These are phyloP conservation scores for Penicillium concentricum DNA, from an alignment of 2,329 filamentous ascomycete genomes.

Conservation along the genomic window DNA sequence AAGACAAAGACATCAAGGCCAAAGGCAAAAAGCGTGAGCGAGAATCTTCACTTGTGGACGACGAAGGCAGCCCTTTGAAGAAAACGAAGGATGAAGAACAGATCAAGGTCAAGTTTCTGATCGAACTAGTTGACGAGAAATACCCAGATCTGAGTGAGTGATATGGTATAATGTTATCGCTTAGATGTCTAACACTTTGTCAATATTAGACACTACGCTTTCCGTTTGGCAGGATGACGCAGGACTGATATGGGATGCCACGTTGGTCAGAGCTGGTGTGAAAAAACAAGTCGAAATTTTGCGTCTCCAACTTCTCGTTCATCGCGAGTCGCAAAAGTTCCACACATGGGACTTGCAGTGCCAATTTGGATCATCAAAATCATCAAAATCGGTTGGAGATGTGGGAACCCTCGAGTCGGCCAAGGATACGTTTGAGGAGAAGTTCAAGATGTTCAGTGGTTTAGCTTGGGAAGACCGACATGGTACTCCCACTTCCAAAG, in stretches of 20 bases:
- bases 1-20: not conserved
- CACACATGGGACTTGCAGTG: not conserved
- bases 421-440: not conserved
- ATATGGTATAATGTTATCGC: no score
- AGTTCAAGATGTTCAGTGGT: not conserved
- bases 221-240: conserved; percentile 12
- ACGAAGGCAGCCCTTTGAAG: not conserved
- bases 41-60: not conserved
- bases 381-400: not conserved
- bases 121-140: not conserved
- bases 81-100: conserved; percentile 1
- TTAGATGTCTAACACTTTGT: not conserved
- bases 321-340: not conserved
- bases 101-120: not conserved
- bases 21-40: conserved; percentile 1
- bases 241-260: conserved; percentile 13
- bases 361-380: not conserved
- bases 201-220: not conserved
- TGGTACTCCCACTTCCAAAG: not conserved
- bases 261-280: not conserved
- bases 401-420: not conserved
- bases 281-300: not conserved
- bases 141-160: not conserved
- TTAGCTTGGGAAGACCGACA: conserved; percentile 6
- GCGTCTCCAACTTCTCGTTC: conserved; percentile 11